Base-by-base conservation (phyloP, 1,139 yeast genomes). In the Hemisphaericaspora subhashii region DNA sequence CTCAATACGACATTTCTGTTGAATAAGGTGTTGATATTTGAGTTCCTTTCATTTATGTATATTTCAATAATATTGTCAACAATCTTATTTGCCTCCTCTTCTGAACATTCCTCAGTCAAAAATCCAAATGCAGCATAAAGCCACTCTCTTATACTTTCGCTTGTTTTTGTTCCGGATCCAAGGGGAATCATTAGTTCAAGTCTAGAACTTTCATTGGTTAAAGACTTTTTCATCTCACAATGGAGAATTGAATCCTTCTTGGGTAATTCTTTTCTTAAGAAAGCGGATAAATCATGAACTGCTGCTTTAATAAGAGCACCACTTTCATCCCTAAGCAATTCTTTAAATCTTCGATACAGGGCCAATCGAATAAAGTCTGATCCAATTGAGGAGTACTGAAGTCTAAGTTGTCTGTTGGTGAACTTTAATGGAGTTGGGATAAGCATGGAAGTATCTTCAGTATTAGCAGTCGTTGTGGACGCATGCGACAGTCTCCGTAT, bases 101-200 rank as follows among this genome's bases (percentile, higher is more conserved):
- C 62, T 3, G 57, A 46, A 20, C 60, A 53, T 15, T 51, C 46
- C 40, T 62, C 54, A 37, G 61, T 52, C 51, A 65, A 51, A 41
- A 65, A 66, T n/a, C 74, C 74, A 33, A 67, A 58, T 12, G 60
- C 54, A 16, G 65, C 66, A 43, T 63, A 68, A 31, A 69, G 61
- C 63, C 70, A 59, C 38, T 62, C 53, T 37, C 50, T 46, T 23
- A 53, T 50, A 14, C 53, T 48, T 23, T 55, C 47, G 23, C 43
- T 50, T 38, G n/a, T n/a, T n/a, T n/a, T n/a, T n/a, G n/a, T n/a
- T n/a, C n/a, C n/a, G n/a, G 50, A 51, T 32, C 40, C 44, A 23
- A 48, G 38, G 10, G 32, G 15, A 6, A 44, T 37, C 35, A 39
- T 30, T 3, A 40, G 15, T 30, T 51, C 52, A 23, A 40, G 42